phyloP scores from a whole-genome alignment of 2,329 filamentous ascomycete genomes.

The Botrytis fabae region DNA sequence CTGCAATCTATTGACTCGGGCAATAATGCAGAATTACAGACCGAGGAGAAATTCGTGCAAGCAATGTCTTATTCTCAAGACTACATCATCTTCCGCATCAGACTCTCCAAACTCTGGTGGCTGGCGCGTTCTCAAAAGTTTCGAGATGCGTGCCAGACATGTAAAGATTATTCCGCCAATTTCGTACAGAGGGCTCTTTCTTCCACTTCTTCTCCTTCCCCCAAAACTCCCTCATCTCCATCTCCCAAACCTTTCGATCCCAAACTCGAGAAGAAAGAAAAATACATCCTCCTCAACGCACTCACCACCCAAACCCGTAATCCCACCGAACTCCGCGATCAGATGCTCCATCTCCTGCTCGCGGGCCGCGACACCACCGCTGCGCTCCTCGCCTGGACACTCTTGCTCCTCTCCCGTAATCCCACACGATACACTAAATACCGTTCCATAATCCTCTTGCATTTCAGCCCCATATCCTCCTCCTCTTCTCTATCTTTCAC shows the following conservation, averaged over 20 bases:
- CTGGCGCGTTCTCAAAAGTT: conserved; percentile 38
- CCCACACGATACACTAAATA: not conserved
- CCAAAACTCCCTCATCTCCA: not conserved
- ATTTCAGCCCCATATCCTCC: not conserved
- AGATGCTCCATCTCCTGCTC: conserved; percentile 42
- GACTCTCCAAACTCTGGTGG: conserved; percentile 36
- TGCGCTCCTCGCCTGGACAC: conserved; percentile 32
- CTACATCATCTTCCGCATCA: conserved; percentile 39
- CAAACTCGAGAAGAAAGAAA: conserved; percentile 27
- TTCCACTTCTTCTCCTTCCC: not conserved
- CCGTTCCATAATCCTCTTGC: not conserved
- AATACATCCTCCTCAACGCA: conserved; percentile 49
- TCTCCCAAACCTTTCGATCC: too few relatives aligned
- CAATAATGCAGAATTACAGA: conserved; percentile 26
- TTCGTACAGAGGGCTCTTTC: conserved; percentile 36
- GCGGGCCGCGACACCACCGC: conserved; percentile 36
- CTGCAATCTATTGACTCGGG: conserved; percentile 34
- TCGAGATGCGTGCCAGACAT: conserved; percentile 35
- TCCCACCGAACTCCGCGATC: conserved; percentile 42
- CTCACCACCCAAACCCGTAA: conserved; percentile 50
- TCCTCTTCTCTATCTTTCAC: not conserved
- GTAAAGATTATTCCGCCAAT: conserved; percentile 32
- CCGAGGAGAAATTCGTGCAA: conserved; percentile 42
- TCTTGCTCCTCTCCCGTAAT: not conserved
- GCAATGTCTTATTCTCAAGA: conserved; percentile 44